phyloP scores from a whole-genome alignment of 2,329 filamentous ascomycete species.

The Erysiphe pulchra region DNA sequence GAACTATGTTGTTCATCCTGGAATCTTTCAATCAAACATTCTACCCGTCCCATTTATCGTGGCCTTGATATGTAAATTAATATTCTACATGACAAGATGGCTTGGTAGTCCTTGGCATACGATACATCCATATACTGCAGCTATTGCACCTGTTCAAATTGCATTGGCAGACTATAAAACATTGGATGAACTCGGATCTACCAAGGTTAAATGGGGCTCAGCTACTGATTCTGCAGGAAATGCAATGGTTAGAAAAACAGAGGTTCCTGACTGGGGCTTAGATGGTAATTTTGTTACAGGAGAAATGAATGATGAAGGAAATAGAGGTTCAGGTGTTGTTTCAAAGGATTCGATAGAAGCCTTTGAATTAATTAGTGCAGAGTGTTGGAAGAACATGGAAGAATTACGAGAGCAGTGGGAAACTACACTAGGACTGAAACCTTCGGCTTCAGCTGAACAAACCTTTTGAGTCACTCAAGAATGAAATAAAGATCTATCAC shows the following conservation, averaged over 20 bases:
- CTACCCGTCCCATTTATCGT: slow-evolving; percentile 48
- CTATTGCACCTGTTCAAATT: slow-evolving; percentile 53
- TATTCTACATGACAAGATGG: slow-evolving; percentile 47
- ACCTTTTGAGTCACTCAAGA: no score
- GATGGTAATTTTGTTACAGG: slow-evolving; percentile 26
- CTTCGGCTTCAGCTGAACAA: neutral
- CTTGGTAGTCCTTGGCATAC: slow-evolving; percentile 77
- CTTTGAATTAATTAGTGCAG: slow-evolving; percentile 34
- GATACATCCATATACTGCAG: slow-evolving; percentile 49
- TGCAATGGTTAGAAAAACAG: slow-evolving; percentile 44
- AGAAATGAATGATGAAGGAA: slow-evolving; percentile 29
- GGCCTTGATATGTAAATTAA: slow-evolving; percentile 37
- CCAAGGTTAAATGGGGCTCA: slow-evolving; percentile 65
- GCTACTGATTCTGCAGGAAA: slow-evolving; percentile 32
- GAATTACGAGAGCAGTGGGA: slow-evolving; percentile 41
- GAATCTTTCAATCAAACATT: slow-evolving; percentile 61
- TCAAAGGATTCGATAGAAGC: slow-evolving; percentile 32
- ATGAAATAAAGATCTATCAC: no score
- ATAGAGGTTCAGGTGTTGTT: slow-evolving; percentile 27
- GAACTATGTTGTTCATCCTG: slow-evolving; percentile 65
- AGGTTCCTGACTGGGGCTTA: slow-evolving; percentile 71
- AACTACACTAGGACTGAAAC: slow-evolving; percentile 8
- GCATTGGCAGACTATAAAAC: slow-evolving; percentile 38
- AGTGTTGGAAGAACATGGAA: slow-evolving; percentile 49
- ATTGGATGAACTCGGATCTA: slow-evolving; percentile 28